Percentiles rank a stretch among this genome's conserved stretches.
phyloP scores from a whole-genome alignment of 768 basidiomycete species.

The Epithele typhae region DNA sequence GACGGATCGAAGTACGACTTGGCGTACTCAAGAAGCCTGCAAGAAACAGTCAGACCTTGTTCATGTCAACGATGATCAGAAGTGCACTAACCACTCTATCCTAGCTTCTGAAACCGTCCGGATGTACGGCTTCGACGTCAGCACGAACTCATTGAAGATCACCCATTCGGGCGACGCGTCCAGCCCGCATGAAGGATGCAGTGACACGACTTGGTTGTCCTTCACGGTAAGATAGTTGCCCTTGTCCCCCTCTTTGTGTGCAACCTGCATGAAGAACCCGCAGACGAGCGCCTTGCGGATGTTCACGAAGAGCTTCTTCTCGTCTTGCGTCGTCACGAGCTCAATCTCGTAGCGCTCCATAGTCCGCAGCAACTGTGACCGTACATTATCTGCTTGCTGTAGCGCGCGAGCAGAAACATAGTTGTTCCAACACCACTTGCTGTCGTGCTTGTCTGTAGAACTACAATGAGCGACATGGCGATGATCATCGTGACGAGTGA shows the following conservation, averaged over 20 bases:
- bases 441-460: conserved; percentile 64
- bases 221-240: conserved; percentile 79
- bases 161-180: conserved; percentile 91
- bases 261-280: conserved; percentile 98
- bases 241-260: conserved; percentile 91
- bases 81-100: conserved; percentile 83
- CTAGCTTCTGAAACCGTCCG: conserved; percentile 86
- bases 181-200: conserved; percentile 90
- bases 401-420: conserved; percentile 83
- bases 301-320: conserved; percentile 48
- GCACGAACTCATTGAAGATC: conserved; percentile 89
- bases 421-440: conserved; percentile 88
- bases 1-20: conserved; percentile 11
- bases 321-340: conserved; percentile 62
- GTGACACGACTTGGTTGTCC: conserved; percentile 69
- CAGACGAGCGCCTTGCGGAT: conserved; percentile 82
- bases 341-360: conserved; percentile 92
- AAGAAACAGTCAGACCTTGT: too few relatives aligned
- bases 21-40: conserved; percentile 14
- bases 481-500: conserved; percentile 1
- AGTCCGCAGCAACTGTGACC: conserved; percentile 77
- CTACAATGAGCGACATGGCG: not conserved
- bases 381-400: conserved; percentile 89
- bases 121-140: conserved; percentile 86
- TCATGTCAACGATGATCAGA: too few relatives aligned